Evolutionary conservation across 2,329 filamentous ascomycete species (phyloP), one percentile per base, ranked within the genome.

Genomic region (Hypoxylon sp.): DNA sequence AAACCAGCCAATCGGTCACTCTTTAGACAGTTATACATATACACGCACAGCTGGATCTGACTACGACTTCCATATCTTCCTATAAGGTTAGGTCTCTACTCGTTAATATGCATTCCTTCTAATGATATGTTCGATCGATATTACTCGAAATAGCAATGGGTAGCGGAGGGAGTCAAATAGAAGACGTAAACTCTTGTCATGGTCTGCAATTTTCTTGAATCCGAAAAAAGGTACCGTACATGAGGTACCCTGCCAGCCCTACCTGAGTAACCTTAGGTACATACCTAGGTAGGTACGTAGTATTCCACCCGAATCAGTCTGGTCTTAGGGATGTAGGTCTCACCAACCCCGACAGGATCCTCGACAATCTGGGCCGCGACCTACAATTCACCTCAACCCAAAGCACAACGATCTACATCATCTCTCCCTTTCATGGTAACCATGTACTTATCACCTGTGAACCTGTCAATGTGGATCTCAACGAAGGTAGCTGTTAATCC

Each of bases 11-110:
- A 69, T 69, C 67, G 53, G 57, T 52, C 52, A 19, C 45, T 43
- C 60, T 25, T 43, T 60, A 51, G 52, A 57, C 25, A 19, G 21
- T 57, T 59, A 67, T 63, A 65, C 46, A 57, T 21, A 67, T 57
- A 65, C 38, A 53, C 28, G n/a, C 65, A 34, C 56, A 65, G 61
- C 58, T 67, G 55, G 64, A 65, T 70, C 67, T 68, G 65, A 70
- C 65, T 65, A 64, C 57, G 53, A 51, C 32, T 63, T 63, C 48
- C 55, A 30, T 60, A 60, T 66, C 59, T 53, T 63, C 56, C 10
- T 51, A 51, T 70, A 60, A 41, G 61, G 64, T 64, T 65, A 65
- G 34, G 45, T 59, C 9, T 52, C 17, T 13, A 58, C 50, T 52
- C 50, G 53, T 48, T 30, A 52, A 50, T 34, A 60, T 60, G 59